A percentile compares a stretch with the other conserved stretches of the same genome.
Evolutionary conservation across 768 basidiomycete genomes (phyloP).

Genomic region (Mycena kentingensis): DNA sequence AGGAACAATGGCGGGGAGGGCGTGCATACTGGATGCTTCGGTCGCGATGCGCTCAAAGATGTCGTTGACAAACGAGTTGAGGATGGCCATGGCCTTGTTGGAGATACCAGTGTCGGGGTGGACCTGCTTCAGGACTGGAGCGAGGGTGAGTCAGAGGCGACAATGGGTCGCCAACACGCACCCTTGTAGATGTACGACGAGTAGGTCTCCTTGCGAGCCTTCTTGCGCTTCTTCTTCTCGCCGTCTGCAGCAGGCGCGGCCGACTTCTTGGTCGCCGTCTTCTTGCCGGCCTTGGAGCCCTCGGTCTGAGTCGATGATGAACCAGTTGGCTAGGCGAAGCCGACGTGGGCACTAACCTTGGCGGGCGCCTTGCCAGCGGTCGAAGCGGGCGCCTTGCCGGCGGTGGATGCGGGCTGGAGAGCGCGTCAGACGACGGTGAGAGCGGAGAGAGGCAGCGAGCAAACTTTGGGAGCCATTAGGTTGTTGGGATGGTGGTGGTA

Average conservation of each 20-base stretch:
- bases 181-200: conserved; percentile 93
- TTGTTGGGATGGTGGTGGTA: conserved; percentile 26
- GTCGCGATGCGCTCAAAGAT: conserved; percentile 91
- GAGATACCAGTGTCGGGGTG: conserved; percentile 99
- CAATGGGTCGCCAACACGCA: conserved; percentile 27
- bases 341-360: no score
- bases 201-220: conserved; percentile 88
- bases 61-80: conserved; percentile 95
- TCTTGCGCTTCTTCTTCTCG: conserved; percentile 87
- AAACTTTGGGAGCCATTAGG: conserved; percentile 70
- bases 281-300: conserved; percentile 33
- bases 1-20: not conserved
- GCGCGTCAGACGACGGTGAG: no score
- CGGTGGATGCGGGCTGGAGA: conserved; percentile 80
- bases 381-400: conserved; percentile 78
- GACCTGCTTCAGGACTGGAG: conserved; percentile 88
- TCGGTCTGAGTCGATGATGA: no score
- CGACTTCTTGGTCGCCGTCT: conserved; percentile 82
- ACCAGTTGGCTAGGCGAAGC: no score
- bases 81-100: conserved; percentile 98
- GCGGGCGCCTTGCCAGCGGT: conserved; percentile 76
- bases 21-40: conserved; percentile 83
- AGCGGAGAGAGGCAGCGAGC: no score
- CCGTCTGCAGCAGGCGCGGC: conserved; percentile 66
- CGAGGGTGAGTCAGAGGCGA: not conserved